Conservation (phyloP, 371 early-diverging fungal species). For the Lichtheimia corymbifera region DNA sequence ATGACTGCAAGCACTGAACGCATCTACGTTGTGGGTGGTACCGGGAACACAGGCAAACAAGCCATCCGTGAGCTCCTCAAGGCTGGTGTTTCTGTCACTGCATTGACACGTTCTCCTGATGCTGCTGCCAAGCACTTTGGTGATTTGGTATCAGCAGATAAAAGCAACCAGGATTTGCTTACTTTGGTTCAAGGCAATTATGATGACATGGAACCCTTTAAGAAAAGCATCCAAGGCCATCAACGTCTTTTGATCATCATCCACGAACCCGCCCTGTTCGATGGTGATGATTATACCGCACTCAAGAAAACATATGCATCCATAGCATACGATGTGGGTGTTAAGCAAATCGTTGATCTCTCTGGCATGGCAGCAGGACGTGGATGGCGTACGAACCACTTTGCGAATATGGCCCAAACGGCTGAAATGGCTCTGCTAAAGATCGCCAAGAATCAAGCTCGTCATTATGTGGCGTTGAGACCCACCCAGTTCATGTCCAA, state of each 20-base stretch:
- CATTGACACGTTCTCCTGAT: slow-evolving; percentile 11
- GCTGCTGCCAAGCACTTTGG: slow-evolving; percentile 12
- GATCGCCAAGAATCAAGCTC: slow-evolving; percentile 18
- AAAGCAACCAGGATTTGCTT: neutral
- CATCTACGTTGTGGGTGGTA: slow-evolving; percentile 21
- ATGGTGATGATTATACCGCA: neutral
- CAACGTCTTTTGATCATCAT: slow-evolving; percentile 30
- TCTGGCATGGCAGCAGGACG: slow-evolving; percentile 21
- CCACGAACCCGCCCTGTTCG: neutral
- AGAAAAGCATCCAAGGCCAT: slow-evolving; percentile 25
- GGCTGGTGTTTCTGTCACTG: slow-evolving; percentile 12
- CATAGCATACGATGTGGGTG: slow-evolving; percentile 30
- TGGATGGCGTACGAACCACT: slow-evolving; percentile 21
- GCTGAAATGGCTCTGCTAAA: slow-evolving; percentile 26
- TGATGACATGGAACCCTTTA: slow-evolving; percentile 16
- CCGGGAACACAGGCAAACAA: slow-evolving; percentile 18
- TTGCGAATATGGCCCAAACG: slow-evolving; percentile 21
- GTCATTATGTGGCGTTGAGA: slow-evolving; percentile 13
- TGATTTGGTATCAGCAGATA: neutral
- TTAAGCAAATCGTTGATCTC: slow-evolving; percentile 36
- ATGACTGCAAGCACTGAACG: too few relatives aligned
- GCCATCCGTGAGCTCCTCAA: slow-evolving; percentile 13
- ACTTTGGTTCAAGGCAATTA: slow-evolving; percentile 31
- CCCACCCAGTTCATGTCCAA: slow-evolving; percentile 22
- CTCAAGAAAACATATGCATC: neutral